Evolutionary conservation across 139 green algal genomes (phyloP), one percentile per base, ranked within the genome.

Genomic region (Closterium sp.): DNA sequence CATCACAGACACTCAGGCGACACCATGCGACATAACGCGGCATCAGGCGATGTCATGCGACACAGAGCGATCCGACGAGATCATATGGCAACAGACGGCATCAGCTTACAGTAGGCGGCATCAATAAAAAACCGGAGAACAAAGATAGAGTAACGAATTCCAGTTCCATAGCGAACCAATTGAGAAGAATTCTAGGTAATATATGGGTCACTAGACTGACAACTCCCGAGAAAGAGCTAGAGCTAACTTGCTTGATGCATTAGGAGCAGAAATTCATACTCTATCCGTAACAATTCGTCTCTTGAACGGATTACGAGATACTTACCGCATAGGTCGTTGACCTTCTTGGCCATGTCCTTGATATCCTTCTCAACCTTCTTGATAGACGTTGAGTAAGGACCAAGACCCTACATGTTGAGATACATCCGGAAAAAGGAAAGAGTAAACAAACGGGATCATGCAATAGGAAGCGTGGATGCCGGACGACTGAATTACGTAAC

Each of bases 311-410:
- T 79, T 7, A 62, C 5, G 42, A 7, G 7, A 5, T 62, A 79
- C 62, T 79, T 79, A 79, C 62, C 62, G 17, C 62, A 97, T 0
- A 98, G 92, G 24, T 98, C 96, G 85, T 98, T 98, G 45, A 99
- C 97, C 62, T 96, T 95, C 94, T 97, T 97, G n/a, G 96, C 92
- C 34, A 97, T 96, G 42, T 97, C 95, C 89, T 97, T 98, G 17
- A 97, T 92, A 91, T 98, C 97, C 50, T 94, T 94, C 95, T 99
- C 97, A 19, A 96, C 96, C 86, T 97, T 95, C 89, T 97, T 97
- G 22, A 97, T 96, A 1, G 93, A n/a, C 96, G 95, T 91, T 0
- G 93, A 86, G 86, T 99, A 99, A 0, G 98, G 97, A 0, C 98
- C 98, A 0, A 98, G 95, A 6, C 97, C 91, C 91, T 94, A 92